Evolutionary conservation across 441 rosid genomes (phyloP).

Genomic region (Capsella rubella): DNA sequence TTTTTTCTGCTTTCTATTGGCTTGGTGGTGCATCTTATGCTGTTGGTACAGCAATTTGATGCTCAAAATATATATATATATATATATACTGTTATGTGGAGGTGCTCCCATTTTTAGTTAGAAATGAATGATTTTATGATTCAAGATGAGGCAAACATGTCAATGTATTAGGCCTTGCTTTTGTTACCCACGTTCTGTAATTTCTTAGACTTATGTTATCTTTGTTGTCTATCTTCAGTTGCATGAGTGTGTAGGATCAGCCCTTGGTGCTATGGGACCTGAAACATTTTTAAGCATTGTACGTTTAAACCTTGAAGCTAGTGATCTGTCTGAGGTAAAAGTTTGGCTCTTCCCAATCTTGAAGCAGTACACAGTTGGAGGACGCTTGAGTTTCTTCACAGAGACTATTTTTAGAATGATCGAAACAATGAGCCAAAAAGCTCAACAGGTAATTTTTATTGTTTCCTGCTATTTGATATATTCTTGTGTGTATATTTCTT

Average conservation of each 20-base stretch:
- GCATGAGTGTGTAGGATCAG: constrained; percentile 94
- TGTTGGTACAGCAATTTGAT: constrained; percentile 5
- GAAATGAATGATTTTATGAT: constrained; percentile 1
- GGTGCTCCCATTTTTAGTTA: constrained; percentile 7
- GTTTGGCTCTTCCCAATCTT: constrained; percentile 94
- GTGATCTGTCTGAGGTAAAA: constrained; percentile 82
- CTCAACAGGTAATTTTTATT: constrained; percentile 59
- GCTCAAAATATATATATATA: neutral
- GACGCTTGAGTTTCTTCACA: constrained; percentile 73
- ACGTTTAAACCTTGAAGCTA: constrained; percentile 77
- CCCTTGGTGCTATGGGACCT: constrained; percentile 95
- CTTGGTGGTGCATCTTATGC: constrained; percentile 22
- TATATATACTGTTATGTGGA: neutral
- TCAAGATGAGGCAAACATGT: constrained; percentile 9
- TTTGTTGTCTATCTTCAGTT: constrained; percentile 56
- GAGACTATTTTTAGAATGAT: constrained; percentile 67
- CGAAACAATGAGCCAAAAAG: constrained; percentile 61
- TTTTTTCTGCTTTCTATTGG: constrained; percentile 3
- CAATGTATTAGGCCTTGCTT: constrained; percentile 11
- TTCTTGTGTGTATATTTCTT: constrained; percentile 25
- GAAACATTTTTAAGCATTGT: constrained; percentile 76
- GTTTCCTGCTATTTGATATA: neutral
- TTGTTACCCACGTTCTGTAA: constrained; percentile 6
- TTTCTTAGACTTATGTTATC: constrained; percentile 23
- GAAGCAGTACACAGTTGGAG: constrained; percentile 92